Evolutionary conservation across 129 eudicot genomes (phyloP), one percentile per base, ranked within the genome.

Genomic region (Glebionis coronaria): DNA sequence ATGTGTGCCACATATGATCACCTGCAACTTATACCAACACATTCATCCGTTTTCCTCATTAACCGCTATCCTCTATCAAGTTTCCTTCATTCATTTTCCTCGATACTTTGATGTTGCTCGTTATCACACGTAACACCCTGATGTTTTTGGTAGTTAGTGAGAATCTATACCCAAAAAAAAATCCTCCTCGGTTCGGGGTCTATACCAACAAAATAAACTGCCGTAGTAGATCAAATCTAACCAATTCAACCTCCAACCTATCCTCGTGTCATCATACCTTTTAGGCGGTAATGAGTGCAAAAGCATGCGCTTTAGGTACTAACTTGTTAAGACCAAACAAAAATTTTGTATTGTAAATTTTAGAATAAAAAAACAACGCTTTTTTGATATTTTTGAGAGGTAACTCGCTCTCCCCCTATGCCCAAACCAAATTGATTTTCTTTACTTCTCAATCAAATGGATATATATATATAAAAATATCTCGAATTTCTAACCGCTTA

Each of bases 381-480:
- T n/a, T 18, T 7, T 29, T 23, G 12, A 29, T n/a, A 35, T 14
- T 5, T 52, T 67, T 18, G 20, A 18, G 51, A 19, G 12, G 3
- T 35, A 35, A 52, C 14, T 67, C 31, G 35, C 51, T 67, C 58
- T 66, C 45, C 27, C 15, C 20, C 29, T 52, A 61, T 42, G 29
- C 29, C 16, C 31, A 28, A 62, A 27, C 29, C 52, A 14, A 11
- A 19, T 11, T 40, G 18, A 18, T 62, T 62, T 62, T 42, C 51
- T 62, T 16, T 62, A 42, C 67, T 62, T 62, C 51, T 62, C 16
- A 9, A 19, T 62, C 51, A 62, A 62, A 62, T 40, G 42, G 42
- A 35, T 62, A 42, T 16, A 18, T 28, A 62, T 62, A 42, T 16
- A 18, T 28, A 62, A 40, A 40, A 19, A 62, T 40, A 21, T 44